Evolutionary conservation across 1,284 basidiomycete species (phyloP), one percentile per base, ranked within the genome.

Genomic region (Sanguinoderma infundibulare): DNA sequence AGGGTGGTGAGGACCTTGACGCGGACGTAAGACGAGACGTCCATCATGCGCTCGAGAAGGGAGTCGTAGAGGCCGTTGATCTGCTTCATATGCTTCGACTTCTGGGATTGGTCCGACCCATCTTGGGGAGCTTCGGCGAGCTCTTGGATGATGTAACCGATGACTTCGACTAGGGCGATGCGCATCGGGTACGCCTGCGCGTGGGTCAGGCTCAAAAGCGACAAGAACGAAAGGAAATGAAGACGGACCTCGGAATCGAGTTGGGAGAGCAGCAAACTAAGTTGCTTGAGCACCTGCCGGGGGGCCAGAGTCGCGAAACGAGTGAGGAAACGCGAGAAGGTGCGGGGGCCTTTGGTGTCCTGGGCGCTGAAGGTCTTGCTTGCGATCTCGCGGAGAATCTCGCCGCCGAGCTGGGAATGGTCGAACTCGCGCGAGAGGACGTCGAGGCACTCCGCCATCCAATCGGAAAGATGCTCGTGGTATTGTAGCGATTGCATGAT

Each of bases 401-500:
- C 95, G 69, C 98, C 96, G 0, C 90, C 92, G 5, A 98, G 84
- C 72, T 96, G 94, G 4, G 89, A 81, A 68, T 96, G 89, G 75
- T 98, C 96, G 70, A 92, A 98, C 60, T 98, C 92, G 67, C 90
- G 90, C 17, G 90, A 86, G 49, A 98, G 83, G 46, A 91, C 79
- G 32, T 87, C 83, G 8, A 98, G 83, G 38, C 95, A 89, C 68
- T 98, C 96, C 0, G 96, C 96, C 90, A 98, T 94, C 0, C 92
- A 90, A 72, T 98, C 96, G 0, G 93, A 88, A 30, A 98, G 85
- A 73, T 98, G 96, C 70, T 99, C 97, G 70, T 91, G 95, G 76
- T 97, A 98, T 63, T 97, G 95, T 14, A 99, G 80, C 58, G 87
- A 89, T 74, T 98, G 96, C 76, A 96, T 91, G 75, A 99, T 94